Conservation (phyloP, 1,284 basidiomycete species). For the Irpex sp. region DNA sequence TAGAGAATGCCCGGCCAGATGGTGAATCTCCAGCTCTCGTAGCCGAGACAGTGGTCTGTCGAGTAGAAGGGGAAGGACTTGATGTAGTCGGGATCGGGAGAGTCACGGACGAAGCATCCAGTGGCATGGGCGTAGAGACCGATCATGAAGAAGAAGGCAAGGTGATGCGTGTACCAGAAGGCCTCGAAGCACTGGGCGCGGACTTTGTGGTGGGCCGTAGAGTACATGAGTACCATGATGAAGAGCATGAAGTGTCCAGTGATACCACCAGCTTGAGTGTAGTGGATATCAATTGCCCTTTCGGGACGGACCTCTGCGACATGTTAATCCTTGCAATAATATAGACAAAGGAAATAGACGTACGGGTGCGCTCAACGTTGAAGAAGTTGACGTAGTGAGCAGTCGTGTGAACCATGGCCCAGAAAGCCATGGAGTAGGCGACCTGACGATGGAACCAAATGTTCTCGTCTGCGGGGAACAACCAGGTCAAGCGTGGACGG, state of each 20-base stretch:
- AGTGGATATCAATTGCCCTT: constrained; percentile 78
- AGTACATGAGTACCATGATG: constrained; percentile 84
- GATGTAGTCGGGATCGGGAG: constrained; percentile 62
- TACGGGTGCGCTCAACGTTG: constrained; percentile 78
- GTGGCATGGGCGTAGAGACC: constrained; percentile 85
- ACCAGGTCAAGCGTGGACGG: constrained; percentile 71
- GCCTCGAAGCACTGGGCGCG: constrained; percentile 86
- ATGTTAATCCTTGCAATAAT: neutral
- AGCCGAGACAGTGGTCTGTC: constrained; percentile 80
- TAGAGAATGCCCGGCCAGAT: constrained; percentile 88
- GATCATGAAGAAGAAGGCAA: constrained; percentile 90
- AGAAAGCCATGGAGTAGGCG: constrained; percentile 87
- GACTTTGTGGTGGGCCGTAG: constrained; percentile 80
- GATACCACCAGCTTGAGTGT: constrained; percentile 80
- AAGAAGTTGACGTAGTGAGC: constrained; percentile 91
- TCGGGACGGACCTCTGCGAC: constrained; percentile 72
- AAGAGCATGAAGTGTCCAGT: constrained; percentile 90
- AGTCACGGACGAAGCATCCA: constrained; percentile 89
- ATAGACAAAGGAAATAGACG: constrained; percentile 25
- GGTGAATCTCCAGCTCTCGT: constrained; percentile 81
- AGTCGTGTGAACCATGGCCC: constrained; percentile 83
- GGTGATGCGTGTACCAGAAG: constrained; percentile 92
- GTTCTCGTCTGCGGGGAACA: constrained; percentile 87
- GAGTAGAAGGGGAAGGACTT: constrained; percentile 78
- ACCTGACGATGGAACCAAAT: constrained; percentile 93